Evolutionary conservation across 108 stramenopile species (phyloP).

Genomic region (Pseudonitzschia multistriata): DNA sequence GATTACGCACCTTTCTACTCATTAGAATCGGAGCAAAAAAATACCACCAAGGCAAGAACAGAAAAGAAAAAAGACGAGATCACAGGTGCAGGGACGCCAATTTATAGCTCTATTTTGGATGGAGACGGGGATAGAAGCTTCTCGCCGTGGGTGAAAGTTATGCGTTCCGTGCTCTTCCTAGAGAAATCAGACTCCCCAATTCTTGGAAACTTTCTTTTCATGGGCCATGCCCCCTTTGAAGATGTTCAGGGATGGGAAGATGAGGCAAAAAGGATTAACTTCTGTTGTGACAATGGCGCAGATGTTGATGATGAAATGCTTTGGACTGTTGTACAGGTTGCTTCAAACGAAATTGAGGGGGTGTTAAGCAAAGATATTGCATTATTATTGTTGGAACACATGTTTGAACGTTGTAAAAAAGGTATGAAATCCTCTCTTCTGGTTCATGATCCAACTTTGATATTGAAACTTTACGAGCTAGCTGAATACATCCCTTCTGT

Average conservation of each 20-base stretch:
- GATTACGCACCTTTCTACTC: conserved; percentile 40
- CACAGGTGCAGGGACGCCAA: conserved; percentile 47
- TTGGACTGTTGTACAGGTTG: conserved; percentile 46
- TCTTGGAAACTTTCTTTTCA: conserved; percentile 38
- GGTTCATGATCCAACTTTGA: conserved; percentile 28
- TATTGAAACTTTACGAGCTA: conserved; percentile 62
- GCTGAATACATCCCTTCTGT: conserved; percentile 48
- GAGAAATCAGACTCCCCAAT: conserved; percentile 39
- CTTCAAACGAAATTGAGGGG: conserved; percentile 6
- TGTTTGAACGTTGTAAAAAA: conserved; percentile 47
- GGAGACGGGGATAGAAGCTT: conserved; percentile 14
- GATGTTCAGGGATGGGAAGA: conserved; percentile 26
- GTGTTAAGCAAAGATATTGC: conserved; percentile 32
- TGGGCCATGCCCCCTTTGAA: conserved; percentile 17
- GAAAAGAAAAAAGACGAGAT: conserved; percentile 26
- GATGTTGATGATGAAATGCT: conserved; percentile 70
- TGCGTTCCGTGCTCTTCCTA: conserved; percentile 62
- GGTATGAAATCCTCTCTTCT: conserved; percentile 12
- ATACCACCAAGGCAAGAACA: not conserved
- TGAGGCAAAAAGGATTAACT: conserved; percentile 34
- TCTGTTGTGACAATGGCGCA: conserved; percentile 47
- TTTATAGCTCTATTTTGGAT: conserved; percentile 53
- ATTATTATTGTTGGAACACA: conserved; percentile 54
- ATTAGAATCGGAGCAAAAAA: conserved; percentile 3
- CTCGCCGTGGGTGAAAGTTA: conserved; percentile 37